These are phyloP conservation scores for Lentinula guzmanii DNA, from an alignment of 768 basidiomycete species.

Conservation along the genomic window DNA sequence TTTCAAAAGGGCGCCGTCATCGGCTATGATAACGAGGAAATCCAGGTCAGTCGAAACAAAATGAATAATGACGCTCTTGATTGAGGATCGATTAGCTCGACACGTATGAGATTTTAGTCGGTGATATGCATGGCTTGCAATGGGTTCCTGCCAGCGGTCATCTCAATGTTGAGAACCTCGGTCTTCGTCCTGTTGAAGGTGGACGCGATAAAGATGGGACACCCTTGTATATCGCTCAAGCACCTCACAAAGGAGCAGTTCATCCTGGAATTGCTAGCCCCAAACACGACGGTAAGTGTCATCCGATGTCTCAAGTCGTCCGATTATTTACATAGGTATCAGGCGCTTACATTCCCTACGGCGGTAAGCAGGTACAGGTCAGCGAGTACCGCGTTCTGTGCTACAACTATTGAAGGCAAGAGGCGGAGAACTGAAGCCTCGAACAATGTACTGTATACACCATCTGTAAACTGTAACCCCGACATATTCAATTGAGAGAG, in stretches of 20 bases:
- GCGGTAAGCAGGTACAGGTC: conserved; percentile 42
- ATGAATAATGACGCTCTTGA: background rate
- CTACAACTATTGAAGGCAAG: conserved; percentile 17
- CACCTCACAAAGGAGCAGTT: conserved; percentile 40
- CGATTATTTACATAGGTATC: background rate
- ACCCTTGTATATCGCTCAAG: conserved; percentile 55
- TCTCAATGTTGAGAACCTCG: conserved; percentile 37
- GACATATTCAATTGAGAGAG: too few species aligned
- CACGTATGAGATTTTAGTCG: conserved; percentile 67
- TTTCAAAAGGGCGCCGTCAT: conserved; percentile 61
- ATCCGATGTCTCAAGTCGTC: background rate
- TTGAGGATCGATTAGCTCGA: conserved; percentile 33
- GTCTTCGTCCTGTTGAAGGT: conserved; percentile 56
- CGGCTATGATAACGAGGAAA: conserved; percentile 54
- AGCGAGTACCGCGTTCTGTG: conserved; percentile 34
- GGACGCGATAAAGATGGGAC: conserved; percentile 60
- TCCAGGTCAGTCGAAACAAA: conserved; percentile 36
- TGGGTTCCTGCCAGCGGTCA: conserved; percentile 51
- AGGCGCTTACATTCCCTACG: conserved; percentile 55
- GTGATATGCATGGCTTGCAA: conserved; percentile 44
- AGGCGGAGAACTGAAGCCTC: background rate
- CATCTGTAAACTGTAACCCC: background rate
- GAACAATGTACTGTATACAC: background rate
- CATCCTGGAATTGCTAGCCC: conserved; percentile 64
- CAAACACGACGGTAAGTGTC: conserved; percentile 39